A percentile compares a stretch with the other conserved stretches of the same genome.
Evolutionary conservation across 306 rosid genomes (phyloP).

Genomic region (Lithocarpus polystachyus): DNA sequence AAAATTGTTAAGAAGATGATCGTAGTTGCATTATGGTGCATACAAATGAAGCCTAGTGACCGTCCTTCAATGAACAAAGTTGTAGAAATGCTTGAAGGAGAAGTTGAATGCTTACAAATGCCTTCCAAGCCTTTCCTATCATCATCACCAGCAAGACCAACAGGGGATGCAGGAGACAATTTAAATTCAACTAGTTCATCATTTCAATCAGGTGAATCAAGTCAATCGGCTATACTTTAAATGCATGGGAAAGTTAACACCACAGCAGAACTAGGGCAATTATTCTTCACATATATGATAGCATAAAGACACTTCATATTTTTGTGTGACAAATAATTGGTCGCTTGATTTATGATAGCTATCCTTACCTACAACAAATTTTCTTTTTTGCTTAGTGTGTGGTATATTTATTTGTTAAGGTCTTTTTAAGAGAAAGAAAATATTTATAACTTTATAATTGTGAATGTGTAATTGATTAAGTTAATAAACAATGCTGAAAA

Average conservation of each 20-base stretch:
- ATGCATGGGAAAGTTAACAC: no score
- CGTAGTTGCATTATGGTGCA: slow-evolving; percentile 35
- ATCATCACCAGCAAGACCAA: slow-evolving; percentile 5
- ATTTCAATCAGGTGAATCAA: no score
- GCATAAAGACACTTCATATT: background rate
- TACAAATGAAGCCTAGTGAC: slow-evolving; percentile 26
- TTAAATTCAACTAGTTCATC: background rate
- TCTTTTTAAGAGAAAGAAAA: no score
- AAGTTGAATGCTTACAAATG: slow-evolving; percentile 5
- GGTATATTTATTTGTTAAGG: no score
- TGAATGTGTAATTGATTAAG: no score
- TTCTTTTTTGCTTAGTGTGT: no score
- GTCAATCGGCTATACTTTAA: background rate
- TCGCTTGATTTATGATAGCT: background rate
- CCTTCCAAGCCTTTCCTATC: slow-evolving; percentile 30
- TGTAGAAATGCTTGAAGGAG: slow-evolving; percentile 29
- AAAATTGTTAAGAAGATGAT: slow-evolving; percentile 21
- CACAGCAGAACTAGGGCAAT: fast-evolving
- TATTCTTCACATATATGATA: background rate
- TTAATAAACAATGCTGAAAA: no score
- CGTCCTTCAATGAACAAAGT: slow-evolving; percentile 36
- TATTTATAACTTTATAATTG: no score
- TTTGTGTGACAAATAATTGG: background rate
- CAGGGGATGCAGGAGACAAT: background rate
- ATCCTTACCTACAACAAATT: no score